These are phyloP conservation scores for Yarrowia sp. DNA, from an alignment of 805 yeast species.

Conservation along the genomic window DNA sequence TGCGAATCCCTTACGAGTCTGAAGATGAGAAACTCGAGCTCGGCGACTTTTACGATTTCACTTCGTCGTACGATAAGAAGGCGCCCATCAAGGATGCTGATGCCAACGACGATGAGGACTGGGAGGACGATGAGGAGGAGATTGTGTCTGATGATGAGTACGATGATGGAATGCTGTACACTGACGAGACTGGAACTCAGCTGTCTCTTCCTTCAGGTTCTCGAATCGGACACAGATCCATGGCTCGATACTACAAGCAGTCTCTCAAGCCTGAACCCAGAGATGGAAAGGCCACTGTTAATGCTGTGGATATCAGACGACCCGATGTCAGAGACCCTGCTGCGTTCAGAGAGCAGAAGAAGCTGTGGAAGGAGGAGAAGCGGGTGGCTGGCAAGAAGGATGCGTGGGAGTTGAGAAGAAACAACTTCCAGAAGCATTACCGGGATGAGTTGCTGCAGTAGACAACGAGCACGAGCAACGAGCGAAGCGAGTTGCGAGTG, in stretches of 20 bases:
- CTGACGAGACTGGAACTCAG: slow-evolving; percentile 62
- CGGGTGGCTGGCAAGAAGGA: slow-evolving; percentile 46
- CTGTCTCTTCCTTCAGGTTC: slow-evolving; percentile 74
- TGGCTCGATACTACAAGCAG: slow-evolving; percentile 71
- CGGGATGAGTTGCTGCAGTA: slow-evolving; percentile 66
- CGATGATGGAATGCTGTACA: slow-evolving; percentile 40
- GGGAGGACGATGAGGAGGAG: slow-evolving; percentile 41
- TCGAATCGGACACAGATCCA: slow-evolving; percentile 76
- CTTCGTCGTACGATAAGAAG: slow-evolving; percentile 52
- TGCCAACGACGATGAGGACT: slow-evolving; percentile 42
- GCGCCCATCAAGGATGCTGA: slow-evolving; percentile 42
- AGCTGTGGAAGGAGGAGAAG: slow-evolving; percentile 60
- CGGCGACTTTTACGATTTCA: slow-evolving; percentile 80
- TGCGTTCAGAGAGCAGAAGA: slow-evolving; percentile 49
- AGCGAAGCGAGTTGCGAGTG: background rate
- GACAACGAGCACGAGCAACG: background rate
- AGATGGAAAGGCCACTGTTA: slow-evolving; percentile 72
- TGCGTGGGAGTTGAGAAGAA: slow-evolving; percentile 59
- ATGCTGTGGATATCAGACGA: slow-evolving; percentile 59
- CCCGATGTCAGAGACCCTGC: slow-evolving; percentile 39
- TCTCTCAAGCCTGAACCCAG: slow-evolving; percentile 50
- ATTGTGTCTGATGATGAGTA: slow-evolving; percentile 34
- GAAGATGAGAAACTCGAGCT: slow-evolving; percentile 74
- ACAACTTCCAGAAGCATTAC: slow-evolving; percentile 81
- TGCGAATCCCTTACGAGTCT: slow-evolving; percentile 82